Evolutionary conservation across 805 yeast species (phyloP).

Genomic region (Ogataea haglerorum): DNA sequence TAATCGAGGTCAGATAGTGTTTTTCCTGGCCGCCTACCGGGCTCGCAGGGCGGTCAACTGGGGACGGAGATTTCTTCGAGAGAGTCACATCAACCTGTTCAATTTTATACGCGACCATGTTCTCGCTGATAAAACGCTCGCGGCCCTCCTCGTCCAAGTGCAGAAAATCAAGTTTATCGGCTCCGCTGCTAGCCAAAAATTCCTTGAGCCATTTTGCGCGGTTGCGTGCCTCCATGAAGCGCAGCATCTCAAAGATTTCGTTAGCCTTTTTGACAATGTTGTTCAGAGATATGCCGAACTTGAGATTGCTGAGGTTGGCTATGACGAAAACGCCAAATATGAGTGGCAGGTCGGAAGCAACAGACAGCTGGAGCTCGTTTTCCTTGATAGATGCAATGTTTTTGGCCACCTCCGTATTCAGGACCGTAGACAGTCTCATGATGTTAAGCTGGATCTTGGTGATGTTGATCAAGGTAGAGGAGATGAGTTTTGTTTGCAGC

Average conservation of each 20-base stretch:
- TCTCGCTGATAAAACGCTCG: conserved; percentile 22
- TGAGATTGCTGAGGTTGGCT: conserved; percentile 56
- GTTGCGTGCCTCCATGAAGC: conserved; percentile 52
- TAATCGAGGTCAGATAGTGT: conserved; percentile 28
- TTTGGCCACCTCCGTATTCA: conserved; percentile 32
- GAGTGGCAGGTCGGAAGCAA: conserved; percentile 63
- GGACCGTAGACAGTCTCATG: conserved; percentile 30
- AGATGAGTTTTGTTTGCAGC: conserved; percentile 34
- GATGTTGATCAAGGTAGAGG: conserved; percentile 32
- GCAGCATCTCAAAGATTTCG: conserved; percentile 55
- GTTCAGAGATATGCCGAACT: conserved; percentile 47
- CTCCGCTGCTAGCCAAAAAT: conserved; percentile 41
- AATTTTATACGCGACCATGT: conserved; percentile 19
- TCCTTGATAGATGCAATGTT: conserved; percentile 32
- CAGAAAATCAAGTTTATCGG: conserved; percentile 29
- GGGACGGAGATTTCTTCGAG: conserved; percentile 2
- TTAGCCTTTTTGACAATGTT: conserved; percentile 40
- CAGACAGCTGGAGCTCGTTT: conserved; percentile 30
- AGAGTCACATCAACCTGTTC: conserved; percentile 7
- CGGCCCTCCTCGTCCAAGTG: conserved; percentile 22
- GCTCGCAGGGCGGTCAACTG: conserved; percentile 11
- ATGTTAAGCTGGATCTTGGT: conserved; percentile 38
- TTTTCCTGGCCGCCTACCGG: conserved; percentile 16
- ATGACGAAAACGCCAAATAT: conserved; percentile 67
- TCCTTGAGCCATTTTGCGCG: conserved; percentile 63